Percentiles rank a stretch among this genome's conserved stretches.
Evolutionary conservation across 2,329 filamentous ascomycete genomes (phyloP).

Genomic region (Trichoderma sp.): DNA sequence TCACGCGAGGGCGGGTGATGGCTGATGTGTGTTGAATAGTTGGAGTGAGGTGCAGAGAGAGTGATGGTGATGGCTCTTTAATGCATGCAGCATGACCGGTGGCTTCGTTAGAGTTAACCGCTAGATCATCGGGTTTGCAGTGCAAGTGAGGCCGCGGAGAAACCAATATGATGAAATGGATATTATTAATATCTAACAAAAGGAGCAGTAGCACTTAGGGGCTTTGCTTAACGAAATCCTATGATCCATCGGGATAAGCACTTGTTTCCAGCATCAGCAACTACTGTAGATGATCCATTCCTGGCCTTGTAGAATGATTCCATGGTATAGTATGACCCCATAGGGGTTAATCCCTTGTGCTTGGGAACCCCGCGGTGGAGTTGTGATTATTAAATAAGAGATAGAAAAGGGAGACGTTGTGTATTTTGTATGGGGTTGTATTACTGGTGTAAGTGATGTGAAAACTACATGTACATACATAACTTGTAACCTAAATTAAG

Average conservation of each 20-base stretch:
- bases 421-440: background rate
- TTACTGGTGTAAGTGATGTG: background rate
- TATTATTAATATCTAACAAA: background rate
- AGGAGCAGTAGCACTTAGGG: background rate
- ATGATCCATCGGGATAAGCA: background rate
- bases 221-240: background rate
- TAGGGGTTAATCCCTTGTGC: background rate
- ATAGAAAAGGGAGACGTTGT: background rate
- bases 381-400: background rate
- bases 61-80: background rate
- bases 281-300: background rate
- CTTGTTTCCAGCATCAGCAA: background rate
- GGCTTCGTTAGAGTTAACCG: background rate
- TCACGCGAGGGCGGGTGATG: background rate
- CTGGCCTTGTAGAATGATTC: background rate
- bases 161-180: background rate
- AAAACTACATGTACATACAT: background rate
- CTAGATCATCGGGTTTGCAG: background rate
- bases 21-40: background rate
- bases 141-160: background rate
- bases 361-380: background rate
- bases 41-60: background rate
- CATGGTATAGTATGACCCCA: background rate
- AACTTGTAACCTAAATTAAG: background rate
- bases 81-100: background rate